Conservation (phyloP, 202 grass and related monocot genomes). For the Panicum virgatum region DNA sequence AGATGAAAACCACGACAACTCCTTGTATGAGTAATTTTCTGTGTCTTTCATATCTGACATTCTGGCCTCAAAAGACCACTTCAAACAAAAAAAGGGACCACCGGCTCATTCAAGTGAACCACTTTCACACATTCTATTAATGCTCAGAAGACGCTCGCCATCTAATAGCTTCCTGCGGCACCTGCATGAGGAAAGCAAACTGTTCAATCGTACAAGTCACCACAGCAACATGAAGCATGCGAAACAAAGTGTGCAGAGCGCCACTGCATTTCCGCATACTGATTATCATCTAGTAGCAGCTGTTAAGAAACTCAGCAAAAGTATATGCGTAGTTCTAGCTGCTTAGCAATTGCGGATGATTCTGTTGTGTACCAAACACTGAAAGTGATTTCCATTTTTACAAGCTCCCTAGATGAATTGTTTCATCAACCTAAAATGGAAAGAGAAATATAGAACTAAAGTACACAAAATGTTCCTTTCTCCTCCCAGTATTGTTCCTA, state of each 20-base stretch:
- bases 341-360: neutral
- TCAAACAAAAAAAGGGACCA: neutral
- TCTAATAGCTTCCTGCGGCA: neutral
- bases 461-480: neutral
- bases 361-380: neutral
- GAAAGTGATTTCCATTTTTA: neutral
- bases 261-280: neutral
- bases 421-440: neutral
- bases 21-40: neutral
- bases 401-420: neutral
- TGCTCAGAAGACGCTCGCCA: neutral
- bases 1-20: neutral
- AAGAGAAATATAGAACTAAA: neutral
- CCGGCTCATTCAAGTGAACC: neutral
- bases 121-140: neutral
- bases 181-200: constrained; percentile 11
- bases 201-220: neutral
- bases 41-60: neutral
- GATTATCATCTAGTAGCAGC: neutral
- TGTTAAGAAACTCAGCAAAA: neutral
- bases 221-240: neutral
- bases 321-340: neutral
- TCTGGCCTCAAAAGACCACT: neutral
- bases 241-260: neutral
- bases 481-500: neutral